Evolutionary conservation across 2,329 filamentous ascomycete species (phyloP).

Genomic region (Xylariales sp.): DNA sequence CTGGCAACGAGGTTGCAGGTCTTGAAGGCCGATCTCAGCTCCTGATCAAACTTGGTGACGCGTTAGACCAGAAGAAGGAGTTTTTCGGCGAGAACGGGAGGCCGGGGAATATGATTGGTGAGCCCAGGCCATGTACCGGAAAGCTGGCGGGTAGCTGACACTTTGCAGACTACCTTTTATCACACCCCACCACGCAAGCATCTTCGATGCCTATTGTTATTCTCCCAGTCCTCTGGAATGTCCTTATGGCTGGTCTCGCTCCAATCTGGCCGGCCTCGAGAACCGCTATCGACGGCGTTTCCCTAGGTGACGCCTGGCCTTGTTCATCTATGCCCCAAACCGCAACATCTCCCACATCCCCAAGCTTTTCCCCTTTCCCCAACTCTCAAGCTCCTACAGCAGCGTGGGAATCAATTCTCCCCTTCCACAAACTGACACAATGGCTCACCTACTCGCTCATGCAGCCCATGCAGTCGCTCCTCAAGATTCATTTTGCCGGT

Average conservation of each 20-base stretch:
- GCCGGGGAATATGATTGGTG: constrained; percentile 92
- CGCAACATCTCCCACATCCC: constrained; percentile 7
- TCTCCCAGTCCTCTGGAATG: constrained; percentile 69
- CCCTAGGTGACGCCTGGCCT: constrained; percentile 92
- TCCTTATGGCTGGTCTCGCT: constrained; percentile 80
- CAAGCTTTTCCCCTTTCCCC: constrained; percentile 14
- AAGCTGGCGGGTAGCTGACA: constrained; percentile 17
- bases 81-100: constrained; percentile 80
- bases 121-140: constrained; percentile 20
- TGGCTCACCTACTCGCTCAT: constrained; percentile 72
- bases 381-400: constrained; percentile 4
- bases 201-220: constrained; percentile 66
- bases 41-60: constrained; percentile 68
- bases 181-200: constrained; percentile 83
- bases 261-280: constrained; percentile 86
- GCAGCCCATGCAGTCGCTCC: constrained; percentile 53
- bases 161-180: constrained; percentile 78
- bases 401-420: constrained; percentile 36
- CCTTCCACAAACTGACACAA: constrained; percentile 62
- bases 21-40: constrained; percentile 80
- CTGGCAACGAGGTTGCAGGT: constrained; percentile 76
- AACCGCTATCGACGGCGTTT: constrained; percentile 79
- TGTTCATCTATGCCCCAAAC: constrained; percentile 49
- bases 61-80: constrained; percentile 69
- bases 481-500: constrained; percentile 48